phyloP scores from a whole-genome alignment of 306 rosid genomes.

The Datisca glomerata region DNA sequence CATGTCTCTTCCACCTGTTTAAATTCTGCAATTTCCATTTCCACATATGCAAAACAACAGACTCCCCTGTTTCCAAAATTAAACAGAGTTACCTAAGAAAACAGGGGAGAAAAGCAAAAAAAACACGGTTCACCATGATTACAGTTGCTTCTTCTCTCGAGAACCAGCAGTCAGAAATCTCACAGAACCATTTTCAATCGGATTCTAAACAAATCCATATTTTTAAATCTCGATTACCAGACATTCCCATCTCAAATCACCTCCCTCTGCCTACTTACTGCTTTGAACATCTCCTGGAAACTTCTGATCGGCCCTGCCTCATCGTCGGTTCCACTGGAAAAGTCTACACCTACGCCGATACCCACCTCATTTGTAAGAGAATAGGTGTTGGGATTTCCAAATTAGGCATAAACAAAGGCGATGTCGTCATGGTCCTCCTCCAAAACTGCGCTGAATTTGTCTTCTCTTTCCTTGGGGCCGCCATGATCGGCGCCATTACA shows the following conservation, averaged over 20 bases:
- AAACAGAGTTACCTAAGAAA: too few species aligned
- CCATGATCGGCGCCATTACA: constrained; percentile 38
- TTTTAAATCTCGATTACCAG: constrained; percentile 48
- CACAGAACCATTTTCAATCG: background rate
- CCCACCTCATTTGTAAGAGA: constrained; percentile 30
- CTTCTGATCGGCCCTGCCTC: constrained; percentile 47
- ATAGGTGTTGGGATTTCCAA: constrained; percentile 52
- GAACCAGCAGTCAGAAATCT: background rate
- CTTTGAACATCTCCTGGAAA: constrained; percentile 47
- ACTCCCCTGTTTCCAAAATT: too few species aligned
- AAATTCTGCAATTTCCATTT: too few species aligned
- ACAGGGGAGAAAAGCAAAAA: too few species aligned
- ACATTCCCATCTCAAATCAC: constrained; percentile 60
- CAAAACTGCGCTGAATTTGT: constrained; percentile 60
- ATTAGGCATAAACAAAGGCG: constrained; percentile 37
- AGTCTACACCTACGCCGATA: constrained; percentile 31
- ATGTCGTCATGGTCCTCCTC: constrained; percentile 67
- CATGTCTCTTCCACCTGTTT: too few species aligned
- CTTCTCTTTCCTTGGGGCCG: constrained; percentile 55
- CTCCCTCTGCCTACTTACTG: constrained; percentile 67
- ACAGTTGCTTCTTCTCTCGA: background rate
- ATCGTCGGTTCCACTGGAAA: constrained; percentile 49
- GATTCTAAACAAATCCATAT: background rate
- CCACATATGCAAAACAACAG: too few species aligned
- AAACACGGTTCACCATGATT: too few species aligned